Percentiles rank a stretch among this genome's conserved stretches.
phyloP scores from a whole-genome alignment of 2,329 filamentous ascomycete genomes.

The Pyricularia pennisetigena region DNA sequence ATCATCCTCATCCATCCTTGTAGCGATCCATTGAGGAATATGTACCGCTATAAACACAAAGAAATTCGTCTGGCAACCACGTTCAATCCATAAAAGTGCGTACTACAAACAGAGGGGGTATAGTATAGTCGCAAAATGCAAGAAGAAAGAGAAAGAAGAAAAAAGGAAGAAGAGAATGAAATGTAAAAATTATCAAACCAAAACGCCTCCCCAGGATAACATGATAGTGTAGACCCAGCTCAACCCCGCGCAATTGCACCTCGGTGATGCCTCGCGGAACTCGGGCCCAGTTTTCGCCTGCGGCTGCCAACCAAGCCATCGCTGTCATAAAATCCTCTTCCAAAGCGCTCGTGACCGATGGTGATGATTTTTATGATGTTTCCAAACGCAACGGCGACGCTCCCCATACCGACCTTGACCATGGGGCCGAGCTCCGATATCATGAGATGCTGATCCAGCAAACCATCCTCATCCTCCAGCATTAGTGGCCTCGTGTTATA shows the following conservation, averaged over 20 bases:
- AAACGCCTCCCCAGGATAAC: neutral
- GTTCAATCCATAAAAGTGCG: neutral
- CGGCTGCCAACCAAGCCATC: conserved; percentile 25
- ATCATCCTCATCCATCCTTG: neutral
- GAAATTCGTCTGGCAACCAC: neutral
- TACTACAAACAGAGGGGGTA: neutral
- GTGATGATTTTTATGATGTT: conserved; percentile 64
- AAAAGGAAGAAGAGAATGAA: neutral
- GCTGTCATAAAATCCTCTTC: conserved; percentile 24
- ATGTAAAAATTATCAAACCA: neutral
- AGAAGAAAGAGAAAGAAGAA: neutral
- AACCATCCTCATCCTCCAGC: conserved; percentile 10
- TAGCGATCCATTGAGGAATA: neutral
- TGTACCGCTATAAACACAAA: neutral
- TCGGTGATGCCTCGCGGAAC: conserved; percentile 2
- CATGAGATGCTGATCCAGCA: conserved; percentile 42
- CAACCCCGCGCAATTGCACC: neutral
- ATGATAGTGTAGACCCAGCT: neutral
- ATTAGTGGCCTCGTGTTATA: conserved; percentile 37
- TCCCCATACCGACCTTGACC: conserved; percentile 49
- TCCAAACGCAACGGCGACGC: conserved; percentile 61
- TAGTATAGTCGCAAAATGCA: neutral
- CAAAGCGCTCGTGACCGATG: conserved; percentile 55
- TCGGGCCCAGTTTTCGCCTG: conserved; percentile 16
- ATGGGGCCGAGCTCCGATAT: conserved; percentile 59